Percentiles rank a stretch among this genome's conserved stretches.
Conservation (phyloP, 805 yeast species). For the Saccharomyces eubayanus region DNA sequence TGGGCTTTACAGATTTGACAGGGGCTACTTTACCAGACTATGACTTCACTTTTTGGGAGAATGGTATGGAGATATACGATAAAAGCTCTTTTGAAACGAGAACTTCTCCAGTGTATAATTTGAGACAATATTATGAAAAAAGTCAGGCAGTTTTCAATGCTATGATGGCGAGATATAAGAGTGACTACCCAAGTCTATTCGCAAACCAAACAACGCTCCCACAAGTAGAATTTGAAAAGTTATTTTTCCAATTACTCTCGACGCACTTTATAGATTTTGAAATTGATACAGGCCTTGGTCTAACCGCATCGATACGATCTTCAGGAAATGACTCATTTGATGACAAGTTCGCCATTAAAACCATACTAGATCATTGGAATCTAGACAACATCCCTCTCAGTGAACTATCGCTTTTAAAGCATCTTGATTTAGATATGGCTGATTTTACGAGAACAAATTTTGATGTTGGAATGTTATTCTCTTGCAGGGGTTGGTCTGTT, state of each 20-base stretch:
- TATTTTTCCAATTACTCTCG: constrained; percentile 37
- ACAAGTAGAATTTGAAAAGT: constrained; percentile 31
- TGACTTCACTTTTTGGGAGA: constrained; percentile 40
- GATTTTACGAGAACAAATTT: constrained; percentile 37
- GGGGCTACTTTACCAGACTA: constrained; percentile 32
- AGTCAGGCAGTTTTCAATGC: constrained; percentile 37
- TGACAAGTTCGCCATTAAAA: constrained; percentile 12
- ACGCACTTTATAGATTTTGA: constrained; percentile 27
- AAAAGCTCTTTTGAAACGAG: constrained; percentile 32
- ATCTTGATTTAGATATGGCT: constrained; percentile 37
- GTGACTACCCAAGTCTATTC: constrained; percentile 15
- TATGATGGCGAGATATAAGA: constrained; percentile 1
- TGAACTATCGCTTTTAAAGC: constrained; percentile 43
- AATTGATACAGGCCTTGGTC: constrained; percentile 31
- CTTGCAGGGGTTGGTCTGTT: constrained; percentile 47
- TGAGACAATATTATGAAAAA: constrained; percentile 52
- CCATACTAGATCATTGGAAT: constrained; percentile 43
- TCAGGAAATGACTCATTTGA: constrained; percentile 4
- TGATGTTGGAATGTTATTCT: constrained; percentile 45
- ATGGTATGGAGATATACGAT: constrained; percentile 34
- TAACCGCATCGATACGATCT: constrained; percentile 29
- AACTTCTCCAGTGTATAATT: constrained; percentile 43
- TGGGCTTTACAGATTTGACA: constrained; percentile 32
- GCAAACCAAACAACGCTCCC: constrained; percentile 7
- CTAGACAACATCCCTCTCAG: constrained; percentile 45